Percentiles rank a stretch among this genome's conserved stretches.
phyloP scores from a whole-genome alignment of 345 rosid species.

The Pistacia atlantica region DNA sequence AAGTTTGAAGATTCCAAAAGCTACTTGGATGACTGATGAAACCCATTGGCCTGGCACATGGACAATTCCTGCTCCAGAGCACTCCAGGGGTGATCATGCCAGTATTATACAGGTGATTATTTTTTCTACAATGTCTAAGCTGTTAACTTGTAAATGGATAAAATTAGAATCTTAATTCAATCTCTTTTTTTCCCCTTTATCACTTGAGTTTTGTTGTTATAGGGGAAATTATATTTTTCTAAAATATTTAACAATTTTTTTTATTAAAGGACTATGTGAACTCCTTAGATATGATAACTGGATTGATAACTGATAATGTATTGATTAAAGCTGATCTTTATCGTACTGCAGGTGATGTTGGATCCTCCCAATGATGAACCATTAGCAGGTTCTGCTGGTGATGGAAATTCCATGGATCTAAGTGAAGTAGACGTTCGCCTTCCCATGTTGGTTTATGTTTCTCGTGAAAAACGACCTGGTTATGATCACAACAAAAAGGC shows the following conservation, averaged over 20 bases:
- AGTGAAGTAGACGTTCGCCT: slow-evolving; percentile 74
- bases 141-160: background rate
- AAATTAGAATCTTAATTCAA: background rate
- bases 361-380: slow-evolving; percentile 65
- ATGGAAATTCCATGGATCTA: slow-evolving; percentile 44
- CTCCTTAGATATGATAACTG: background rate
- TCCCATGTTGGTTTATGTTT: slow-evolving; percentile 79
- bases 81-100: slow-evolving; percentile 77
- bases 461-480: slow-evolving; percentile 85
- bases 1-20: slow-evolving; percentile 63
- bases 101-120: slow-evolving; percentile 68
- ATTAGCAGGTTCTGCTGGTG: slow-evolving; percentile 33
- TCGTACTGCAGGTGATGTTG: slow-evolving; percentile 62
- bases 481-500: slow-evolving; percentile 94
- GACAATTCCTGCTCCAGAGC: slow-evolving; percentile 57
- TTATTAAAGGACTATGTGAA: too few relatives aligned
- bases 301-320: background rate
- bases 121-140: background rate
- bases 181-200: too few relatives aligned
- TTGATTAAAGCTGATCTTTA: slow-evolving; percentile 16
- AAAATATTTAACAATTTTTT: background rate
- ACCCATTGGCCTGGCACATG: slow-evolving; percentile 90
- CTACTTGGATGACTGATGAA: slow-evolving; percentile 88
- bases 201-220: background rate
- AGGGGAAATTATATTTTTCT: background rate